A percentile compares a stretch with the other conserved stretches of the same genome.
Evolutionary conservation across 2,329 filamentous ascomycete species (phyloP).

Genomic region (Emydomyces testavorans): DNA sequence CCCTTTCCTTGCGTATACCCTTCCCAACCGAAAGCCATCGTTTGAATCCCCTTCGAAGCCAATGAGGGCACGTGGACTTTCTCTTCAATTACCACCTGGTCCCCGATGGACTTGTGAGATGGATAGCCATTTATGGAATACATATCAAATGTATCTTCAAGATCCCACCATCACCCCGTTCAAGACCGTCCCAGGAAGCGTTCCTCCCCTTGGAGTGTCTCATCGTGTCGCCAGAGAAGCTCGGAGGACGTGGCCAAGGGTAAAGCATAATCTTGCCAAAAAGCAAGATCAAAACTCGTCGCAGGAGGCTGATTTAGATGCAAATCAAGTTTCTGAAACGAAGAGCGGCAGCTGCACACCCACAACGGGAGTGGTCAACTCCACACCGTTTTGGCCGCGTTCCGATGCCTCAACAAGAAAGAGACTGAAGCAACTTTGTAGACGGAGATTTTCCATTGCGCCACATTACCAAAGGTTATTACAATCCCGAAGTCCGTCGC

Average conservation of each 20-base stretch:
- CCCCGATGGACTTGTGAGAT: slow-evolving; percentile 49
- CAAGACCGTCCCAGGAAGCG: slow-evolving; percentile 53
- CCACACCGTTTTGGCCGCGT: slow-evolving; percentile 42
- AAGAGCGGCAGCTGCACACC: slow-evolving; percentile 37
- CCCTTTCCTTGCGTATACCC: slow-evolving; percentile 40
- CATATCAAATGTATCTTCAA: slow-evolving; percentile 54
- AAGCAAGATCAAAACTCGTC: slow-evolving; percentile 2
- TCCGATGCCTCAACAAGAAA: slow-evolving; percentile 48
- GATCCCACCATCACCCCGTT: slow-evolving; percentile 56
- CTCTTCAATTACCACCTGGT: slow-evolving; percentile 21
- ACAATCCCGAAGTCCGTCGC: slow-evolving; percentile 49
- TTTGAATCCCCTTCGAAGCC: slow-evolving; percentile 31
- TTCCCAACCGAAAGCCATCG: slow-evolving; percentile 29
- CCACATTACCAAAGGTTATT: slow-evolving; percentile 54
- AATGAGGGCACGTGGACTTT: slow-evolving; percentile 21
- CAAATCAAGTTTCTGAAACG: slow-evolving; percentile 24
- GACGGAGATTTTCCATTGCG: slow-evolving; percentile 49
- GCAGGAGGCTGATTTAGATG: neutral
- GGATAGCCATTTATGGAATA: slow-evolving; percentile 56
- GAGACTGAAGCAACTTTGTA: slow-evolving; percentile 49
- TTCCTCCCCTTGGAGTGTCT: slow-evolving; percentile 53
- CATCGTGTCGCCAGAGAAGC: slow-evolving; percentile 52
- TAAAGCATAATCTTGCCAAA: slow-evolving; percentile 25
- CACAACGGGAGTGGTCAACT: slow-evolving; percentile 25
- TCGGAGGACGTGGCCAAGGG: slow-evolving; percentile 48